Conservation (phyloP, 2,329 filamentous ascomycete species). For the Anisogramma anomala region DNA sequence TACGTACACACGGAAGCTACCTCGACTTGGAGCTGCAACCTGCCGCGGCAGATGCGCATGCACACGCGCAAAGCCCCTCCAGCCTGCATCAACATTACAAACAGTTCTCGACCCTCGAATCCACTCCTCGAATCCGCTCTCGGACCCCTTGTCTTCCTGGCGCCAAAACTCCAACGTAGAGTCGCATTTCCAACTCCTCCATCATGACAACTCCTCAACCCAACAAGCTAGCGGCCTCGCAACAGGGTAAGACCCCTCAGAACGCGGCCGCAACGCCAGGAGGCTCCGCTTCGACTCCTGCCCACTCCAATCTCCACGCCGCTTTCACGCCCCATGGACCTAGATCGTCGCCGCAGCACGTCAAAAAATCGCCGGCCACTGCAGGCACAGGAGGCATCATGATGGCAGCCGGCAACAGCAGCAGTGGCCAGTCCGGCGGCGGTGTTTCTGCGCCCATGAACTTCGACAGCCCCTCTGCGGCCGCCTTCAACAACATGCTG, state of each 20-base stretch:
- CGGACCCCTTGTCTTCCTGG: background rate
- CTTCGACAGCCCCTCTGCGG: constrained; percentile 54
- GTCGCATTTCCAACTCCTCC: background rate
- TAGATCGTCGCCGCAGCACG: constrained; percentile 51
- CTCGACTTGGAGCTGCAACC: too few species aligned
- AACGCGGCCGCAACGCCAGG: constrained; percentile 49
- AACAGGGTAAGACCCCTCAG: constrained; percentile 39
- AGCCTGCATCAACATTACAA: background rate
- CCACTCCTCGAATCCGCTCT: background rate
- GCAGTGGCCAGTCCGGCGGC: constrained; percentile 4
- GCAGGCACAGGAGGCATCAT: constrained; percentile 27
- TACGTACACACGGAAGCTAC: too few species aligned
- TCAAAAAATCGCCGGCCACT: constrained; percentile 52
- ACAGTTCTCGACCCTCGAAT: background rate
- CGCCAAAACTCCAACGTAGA: background rate
- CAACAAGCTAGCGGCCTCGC: constrained; percentile 38
- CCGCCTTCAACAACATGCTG: constrained; percentile 47
- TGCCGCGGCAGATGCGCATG: too few species aligned
- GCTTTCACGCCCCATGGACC: constrained; percentile 48
- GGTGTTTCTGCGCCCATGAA: constrained; percentile 26
- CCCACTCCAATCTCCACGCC: constrained; percentile 39
- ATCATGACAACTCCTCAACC: constrained; percentile 39
- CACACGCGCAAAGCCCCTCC: too few species aligned
- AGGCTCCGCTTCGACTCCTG: constrained; percentile 55
- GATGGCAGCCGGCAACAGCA: constrained; percentile 22